These are phyloP conservation scores for Lasiodiplodia sp. DNA, from an alignment of 2,329 filamentous ascomycete genomes.

Conservation along the genomic window DNA sequence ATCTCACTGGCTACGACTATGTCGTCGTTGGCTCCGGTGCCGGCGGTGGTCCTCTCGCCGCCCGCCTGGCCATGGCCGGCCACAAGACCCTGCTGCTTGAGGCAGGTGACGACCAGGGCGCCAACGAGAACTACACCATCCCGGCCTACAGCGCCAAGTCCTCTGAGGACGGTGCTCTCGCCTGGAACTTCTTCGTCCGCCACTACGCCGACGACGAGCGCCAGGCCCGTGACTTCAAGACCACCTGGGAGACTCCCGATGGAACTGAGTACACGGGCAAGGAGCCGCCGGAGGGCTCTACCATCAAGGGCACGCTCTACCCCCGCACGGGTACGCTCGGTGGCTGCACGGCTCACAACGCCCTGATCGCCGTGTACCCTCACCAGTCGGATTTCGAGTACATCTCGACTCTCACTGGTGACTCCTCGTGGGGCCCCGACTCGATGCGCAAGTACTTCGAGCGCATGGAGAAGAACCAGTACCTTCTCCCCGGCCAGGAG, in stretches of 20 bases:
- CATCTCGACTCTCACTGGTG: constrained; percentile 66
- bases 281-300: constrained; percentile 60
- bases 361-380: constrained; percentile 66
- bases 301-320: constrained; percentile 63
- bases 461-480: constrained; percentile 62
- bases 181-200: constrained; percentile 69
- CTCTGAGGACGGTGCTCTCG: constrained; percentile 64
- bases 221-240: constrained; percentile 65
- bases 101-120: constrained; percentile 65
- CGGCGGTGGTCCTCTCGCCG: constrained; percentile 66
- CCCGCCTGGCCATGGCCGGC: constrained; percentile 65
- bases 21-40: constrained; percentile 68
- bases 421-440: constrained; percentile 63
- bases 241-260: constrained; percentile 61
- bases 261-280: constrained; percentile 62
- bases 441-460: constrained; percentile 67
- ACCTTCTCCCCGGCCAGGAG: constrained; percentile 51
- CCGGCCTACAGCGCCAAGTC: constrained; percentile 62
- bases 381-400: constrained; percentile 66
- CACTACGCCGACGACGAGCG: constrained; percentile 65
- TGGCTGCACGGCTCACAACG: constrained; percentile 69
- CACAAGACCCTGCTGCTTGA: constrained; percentile 67
- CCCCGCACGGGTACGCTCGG: constrained; percentile 65
- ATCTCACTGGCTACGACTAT: constrained; percentile 61
- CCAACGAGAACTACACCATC: constrained; percentile 58